Percentiles rank a stretch among this genome's conserved stretches.
phyloP scores from a whole-genome alignment of 371 early-diverging fungal genomes.

The Lichtheimia hyalospora region DNA sequence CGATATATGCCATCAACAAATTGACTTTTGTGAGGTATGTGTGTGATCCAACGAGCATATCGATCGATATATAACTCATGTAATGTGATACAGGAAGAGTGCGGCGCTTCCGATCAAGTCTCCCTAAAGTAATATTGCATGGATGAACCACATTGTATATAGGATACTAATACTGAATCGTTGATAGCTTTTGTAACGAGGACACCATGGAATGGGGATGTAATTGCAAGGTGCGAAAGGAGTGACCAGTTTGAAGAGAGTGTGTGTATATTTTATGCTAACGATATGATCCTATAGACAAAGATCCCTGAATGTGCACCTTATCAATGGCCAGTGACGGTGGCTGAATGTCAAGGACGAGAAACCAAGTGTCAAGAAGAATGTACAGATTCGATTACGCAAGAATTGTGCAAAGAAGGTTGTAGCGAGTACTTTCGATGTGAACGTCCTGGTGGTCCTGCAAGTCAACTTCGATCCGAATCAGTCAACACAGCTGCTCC shows the following conservation, averaged over 20 bases:
- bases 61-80: too few relatives aligned
- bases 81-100: slow-evolving; percentile 8
- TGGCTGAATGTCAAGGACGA: slow-evolving; percentile 34
- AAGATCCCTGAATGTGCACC: slow-evolving; percentile 38
- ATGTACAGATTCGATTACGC: slow-evolving; percentile 17
- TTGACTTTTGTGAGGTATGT: slow-evolving; percentile 14
- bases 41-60: too few relatives aligned
- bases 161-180: background rate
- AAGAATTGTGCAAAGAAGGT: slow-evolving; percentile 20
- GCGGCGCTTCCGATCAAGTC: slow-evolving; percentile 8
- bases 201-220: slow-evolving; percentile 48
- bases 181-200: slow-evolving; percentile 17
- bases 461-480: slow-evolving; percentile 14
- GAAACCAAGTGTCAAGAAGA: slow-evolving; percentile 19
- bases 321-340: slow-evolving; percentile 34
- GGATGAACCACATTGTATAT: background rate
- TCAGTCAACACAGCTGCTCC: too few relatives aligned
- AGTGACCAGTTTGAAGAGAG: background rate
- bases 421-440: slow-evolving; percentile 26
- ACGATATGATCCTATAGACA: slow-evolving; percentile 7
- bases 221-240: slow-evolving; percentile 26
- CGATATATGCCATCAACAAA: slow-evolving; percentile 12
- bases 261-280: too few relatives aligned
- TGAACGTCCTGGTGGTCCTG: slow-evolving; percentile 25
- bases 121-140: slow-evolving; percentile 6